phyloP scores from a whole-genome alignment of 352 stramenopile species.

The Pythium vanterpoolii region DNA sequence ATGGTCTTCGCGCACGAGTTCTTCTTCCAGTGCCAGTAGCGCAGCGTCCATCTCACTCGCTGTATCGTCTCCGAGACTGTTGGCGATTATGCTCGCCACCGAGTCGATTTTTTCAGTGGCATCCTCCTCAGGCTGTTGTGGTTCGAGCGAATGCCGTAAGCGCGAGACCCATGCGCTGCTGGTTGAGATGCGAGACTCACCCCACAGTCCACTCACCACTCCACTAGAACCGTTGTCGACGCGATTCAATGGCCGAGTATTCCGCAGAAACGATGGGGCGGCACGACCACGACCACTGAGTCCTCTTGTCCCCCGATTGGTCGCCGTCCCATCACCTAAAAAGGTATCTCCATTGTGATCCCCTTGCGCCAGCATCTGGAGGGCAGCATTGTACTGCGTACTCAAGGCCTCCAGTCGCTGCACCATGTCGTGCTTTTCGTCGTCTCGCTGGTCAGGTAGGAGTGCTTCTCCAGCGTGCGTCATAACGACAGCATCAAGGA shows the following conservation, averaged over 20 bases:
- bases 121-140: not conserved
- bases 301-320: not conserved
- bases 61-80: not conserved
- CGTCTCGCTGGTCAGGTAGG: not conserved
- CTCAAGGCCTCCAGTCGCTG: conserved; percentile 12
- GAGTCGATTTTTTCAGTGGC: not conserved
- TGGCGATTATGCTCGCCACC: not conserved
- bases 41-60: conserved; percentile 12
- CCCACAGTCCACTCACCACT: conserved; percentile 2
- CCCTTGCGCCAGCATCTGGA: not conserved
- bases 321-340: not conserved
- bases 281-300: not conserved
- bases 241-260: not conserved
- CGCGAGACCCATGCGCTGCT: not conserved
- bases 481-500: not conserved
- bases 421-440: conserved; percentile 6
- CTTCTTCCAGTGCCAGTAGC: conserved; percentile 13
- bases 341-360: not conserved
- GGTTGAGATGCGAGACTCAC: not conserved
- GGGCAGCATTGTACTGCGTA: conserved; percentile 10
- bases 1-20: conserved; percentile 15
- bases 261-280: conserved; percentile 10
- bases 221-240: not conserved
- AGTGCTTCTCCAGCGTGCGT: not conserved
- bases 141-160: not conserved